Base-by-base conservation (phyloP, 768 basidiomycete genomes). In the Suillus subluteus region DNA sequence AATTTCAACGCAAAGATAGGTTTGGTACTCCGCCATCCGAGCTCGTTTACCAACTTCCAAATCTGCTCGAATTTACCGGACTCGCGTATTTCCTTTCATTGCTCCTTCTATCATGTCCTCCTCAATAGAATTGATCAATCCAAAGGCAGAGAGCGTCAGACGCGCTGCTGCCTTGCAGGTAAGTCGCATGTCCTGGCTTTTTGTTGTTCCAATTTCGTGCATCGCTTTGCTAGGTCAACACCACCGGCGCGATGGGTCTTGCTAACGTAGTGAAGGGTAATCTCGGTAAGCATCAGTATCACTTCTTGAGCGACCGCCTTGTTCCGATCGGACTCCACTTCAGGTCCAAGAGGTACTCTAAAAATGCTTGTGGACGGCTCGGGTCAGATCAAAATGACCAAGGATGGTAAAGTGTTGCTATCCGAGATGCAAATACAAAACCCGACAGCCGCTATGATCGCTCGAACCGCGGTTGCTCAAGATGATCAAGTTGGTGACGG, bases 371-470 rank as follows among this genome's bases (percentile, higher is more conserved):
- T 99, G 52, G 98, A 99, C 79, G 98, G 98, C 65, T 85, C 96
- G 16, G 98, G 98, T 12, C 94, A 96, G 81, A 96, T 99, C 79
- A 99, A 99, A 86, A 96, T 99, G 94, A 99, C 98, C 70, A 99
- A 99, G 84, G 98, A 99, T 75, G 98, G 98, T 69, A 99, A 99
- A 82, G 97, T 98, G 50, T 81, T 99, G 65, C 84, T 99, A 66
- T 97, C 96, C 50, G 98, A 99, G 82, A 99, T 99, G 98, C 98
- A 99, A 82, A 99, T 99, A 72, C 92, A 94, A 81, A 99, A 99
- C 78, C 98, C 98, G 38, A 99, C 98, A 4, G 98, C 98, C 21
- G 96, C 98, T 40, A 97, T 99, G 95, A 95, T 99, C 75, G 98
- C 98, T 56, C 89, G 96, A 62, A 98, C 98, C 52, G 98, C 98